Base-by-base conservation (phyloP, 2,329 filamentous ascomycete genomes). In the Lecanicillium sp. region DNA sequence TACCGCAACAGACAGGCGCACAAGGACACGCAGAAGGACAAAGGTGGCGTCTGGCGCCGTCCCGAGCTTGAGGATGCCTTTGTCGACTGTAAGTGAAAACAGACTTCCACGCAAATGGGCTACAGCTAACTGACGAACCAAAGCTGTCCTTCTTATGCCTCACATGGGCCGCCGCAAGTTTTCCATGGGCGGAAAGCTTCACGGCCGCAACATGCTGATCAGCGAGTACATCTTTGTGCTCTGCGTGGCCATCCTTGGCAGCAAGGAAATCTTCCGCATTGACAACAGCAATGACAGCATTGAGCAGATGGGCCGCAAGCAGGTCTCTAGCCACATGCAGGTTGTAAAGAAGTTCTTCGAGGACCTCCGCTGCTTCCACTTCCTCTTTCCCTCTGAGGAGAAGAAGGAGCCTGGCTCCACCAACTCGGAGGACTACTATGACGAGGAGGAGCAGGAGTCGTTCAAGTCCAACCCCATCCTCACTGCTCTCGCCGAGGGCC, bases 321-420 rank as follows among this genome's bases (percentile, higher is more conserved):
- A 84, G 57, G 79, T 86, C 5, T 85, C 81, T 2, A 85, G 81
- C 59, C 82, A 86, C 58, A 85, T 86, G 58, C 82, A 86, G 60
- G 82, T 86, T 12, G 67, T 85, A 48, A 85, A 85, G 67, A 78
- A 78, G 44, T 83, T 84, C 60, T 78, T 86, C 54, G 72, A 74
- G 48, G 74, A 77, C 47, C 70, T 84, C 53, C 74, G 78, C 36
- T 80, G 77, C 61, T 84, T 79, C 56, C 77, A 82, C 59, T 79
- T 80, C 57, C 72, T 84, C 52, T 83, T 84, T 56, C 71, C 71
- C 32, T 74, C 74, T 6, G 71, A 74, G 49, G 70, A 75, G 44
- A 76, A 78, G 61, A 77, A 74, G 57, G 74, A 80, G 51, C 70
- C 70, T 20, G 73, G 76, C 36, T 82, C 78, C 1, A 80, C 83